Base-by-base conservation (phyloP, 768 basidiomycete species). In the Podaxis carcinomalis region DNA sequence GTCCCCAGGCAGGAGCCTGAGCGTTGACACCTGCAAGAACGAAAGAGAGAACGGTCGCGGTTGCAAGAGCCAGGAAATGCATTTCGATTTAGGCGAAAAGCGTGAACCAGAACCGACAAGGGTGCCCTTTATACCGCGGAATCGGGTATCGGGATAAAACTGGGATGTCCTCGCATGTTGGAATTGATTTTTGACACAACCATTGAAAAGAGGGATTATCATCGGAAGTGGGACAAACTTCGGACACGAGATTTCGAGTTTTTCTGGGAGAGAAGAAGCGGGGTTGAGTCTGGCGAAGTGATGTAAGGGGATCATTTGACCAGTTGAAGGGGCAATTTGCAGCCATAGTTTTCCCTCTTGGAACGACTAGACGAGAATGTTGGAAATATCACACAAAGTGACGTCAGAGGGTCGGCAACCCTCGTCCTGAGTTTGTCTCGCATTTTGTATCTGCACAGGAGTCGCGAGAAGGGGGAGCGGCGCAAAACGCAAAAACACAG, bases 1-100 rank as follows among this genome's bases (percentile, higher is more conserved):
- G 79, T 3, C 74, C 74, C 70, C 72, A 80, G 10, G 76, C 77
- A 7, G 69, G 65, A 14, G 75, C 72, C 62, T 79, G 77, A n/a
- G 78, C 75, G 13, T 54, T 62, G 2, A 59, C 73, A n/a, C 44
- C 53, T 13, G 61, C 59, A 9, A 64, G n/a, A 36, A 70, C 47
- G 23, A 68, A 55, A 25, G 63, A 59, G 7, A 66, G 42, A 23
- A 64, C 46, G 14, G 54, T 16, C 3, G 54, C 54, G 4, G 54
- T n/a, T 16, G 55, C 53, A 28, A 63, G 52, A 27, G 60, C 44
- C 23, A 62, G 62, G 28, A 49, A 64, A 4, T 32, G 59, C 53
- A 57, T 69, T 67, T 64, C 67, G 32, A 14, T 11, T 49, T 27
- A 21, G 39, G 42, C n/a, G 19, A 19, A 44, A n/a, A 28, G 25